Evolutionary conservation across 768 basidiomycete genomes (phyloP), one percentile per base, ranked within the genome.

Genomic region (Collybia sp.): DNA sequence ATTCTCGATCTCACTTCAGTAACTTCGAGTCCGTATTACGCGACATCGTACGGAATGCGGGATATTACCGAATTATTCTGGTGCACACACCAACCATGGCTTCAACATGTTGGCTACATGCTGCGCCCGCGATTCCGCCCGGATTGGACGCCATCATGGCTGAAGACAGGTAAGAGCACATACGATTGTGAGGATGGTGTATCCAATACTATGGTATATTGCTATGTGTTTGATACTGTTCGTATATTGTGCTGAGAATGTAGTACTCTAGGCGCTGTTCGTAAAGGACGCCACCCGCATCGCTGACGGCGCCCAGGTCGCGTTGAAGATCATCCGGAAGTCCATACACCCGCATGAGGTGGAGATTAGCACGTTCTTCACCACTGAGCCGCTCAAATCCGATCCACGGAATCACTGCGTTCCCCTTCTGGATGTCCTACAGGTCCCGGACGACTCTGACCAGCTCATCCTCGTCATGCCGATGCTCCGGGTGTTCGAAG

Each of bases 371-470:
- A 42, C 20, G 45, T 50, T 62, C 56, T 50, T 61, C 45, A 53
- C 55, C 9, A 40, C 46, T 12, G 45, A 50, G 10, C 41, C 49
- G 6, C 40, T 54, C 9, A 37, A 39, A 1, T 18, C 25, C 18
- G 51, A 62, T 42, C 48, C 61, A 34, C 44, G 50, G 36, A 75
- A 71, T n/a, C 67, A 68, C 39, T 69, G 68, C 12, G 57, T 66
- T 2, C 67, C 64, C 0, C 33, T 71, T 8, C 54, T 55, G 18
- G 56, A 63, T 11, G 45, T 55, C 5, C 31, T 65, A 15, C 41
- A 48, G 10, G 33, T 54, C 10, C 57, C 56, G 12, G 53, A 58
- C 39, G 53, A 61, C 12, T 43, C 36, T 15, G 50, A 45, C 15
- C 30, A 37, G 6, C 25, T 33, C n/a, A 46, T 59, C n/a, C n/a